Base-by-base conservation (phyloP, 2,329 filamentous ascomycete species). In the Xylaria arbuscula region DNA sequence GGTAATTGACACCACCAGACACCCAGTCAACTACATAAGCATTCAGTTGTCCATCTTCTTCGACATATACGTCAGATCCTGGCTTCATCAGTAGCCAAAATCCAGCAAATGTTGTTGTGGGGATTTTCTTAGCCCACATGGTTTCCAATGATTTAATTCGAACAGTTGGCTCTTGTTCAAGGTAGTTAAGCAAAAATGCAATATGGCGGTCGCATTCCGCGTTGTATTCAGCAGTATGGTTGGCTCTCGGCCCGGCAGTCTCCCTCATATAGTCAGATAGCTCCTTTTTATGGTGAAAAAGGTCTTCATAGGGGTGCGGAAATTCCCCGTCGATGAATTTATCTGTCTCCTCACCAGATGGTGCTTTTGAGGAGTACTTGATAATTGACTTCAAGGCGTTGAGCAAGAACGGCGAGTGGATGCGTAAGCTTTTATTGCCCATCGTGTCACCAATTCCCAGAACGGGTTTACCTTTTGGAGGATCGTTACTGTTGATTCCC, bases 61-160 rank as follows among this genome's bases (percentile, higher is more conserved):
- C 13, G 19, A 71, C 64, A 34, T 71, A 71, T 17, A 71, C 69
- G 15, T 71, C 63, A 11, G 63, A 64, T 15, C 69, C 69, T 1
- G 69, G 69, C n/a, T 67, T 69, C 36, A 71, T 45, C 40, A 71
- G 45, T 42, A 71, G 64, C 69, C 66, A 71, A 54, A 71, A 40
- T 10, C 63, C 69, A 17, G 66, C 62, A 40, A 71, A 71, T 34
- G 69, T 71, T 19, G 69, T 71, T 3, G 69, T 67, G 13, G 69
- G 69, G 3, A 58, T 56, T 13, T 69, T 71, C 40, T 67, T 66
- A 6, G 66, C 66, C 69, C 69, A 71, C 17, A 42, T 63, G 22
- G 66, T 65, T 66, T 71, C 69, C 28, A 64, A 13, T 3, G 32
- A 42, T n/a, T 55, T 51, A 13, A 67, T 47, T 6, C 55, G 63